Evolutionary conservation across 257 asterid species (phyloP).

Genomic region (Gardenia jasminoides): DNA sequence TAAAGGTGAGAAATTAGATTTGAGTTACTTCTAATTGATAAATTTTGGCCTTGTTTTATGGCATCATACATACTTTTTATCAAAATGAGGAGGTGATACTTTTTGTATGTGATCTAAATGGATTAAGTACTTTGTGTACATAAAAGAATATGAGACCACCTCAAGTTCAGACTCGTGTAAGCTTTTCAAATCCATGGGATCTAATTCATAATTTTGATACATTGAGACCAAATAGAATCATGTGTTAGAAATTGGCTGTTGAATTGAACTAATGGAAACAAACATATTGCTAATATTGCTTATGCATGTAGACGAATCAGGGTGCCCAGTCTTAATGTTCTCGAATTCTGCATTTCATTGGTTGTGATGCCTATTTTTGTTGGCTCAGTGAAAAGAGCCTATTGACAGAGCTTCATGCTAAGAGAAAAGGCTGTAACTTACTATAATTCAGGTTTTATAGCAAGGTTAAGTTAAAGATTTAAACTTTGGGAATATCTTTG

Average conservation of each 20-base stretch:
- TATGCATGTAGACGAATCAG: background rate
- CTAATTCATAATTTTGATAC: background rate
- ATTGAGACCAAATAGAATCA: background rate
- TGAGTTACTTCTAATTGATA: conserved; percentile 1
- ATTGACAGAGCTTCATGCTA: background rate
- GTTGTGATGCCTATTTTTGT: background rate
- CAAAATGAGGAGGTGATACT: background rate
- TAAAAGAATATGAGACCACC: background rate
- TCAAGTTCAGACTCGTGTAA: background rate
- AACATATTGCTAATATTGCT: background rate
- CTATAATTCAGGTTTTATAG: background rate
- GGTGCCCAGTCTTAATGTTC: background rate
- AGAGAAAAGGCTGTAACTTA: background rate
- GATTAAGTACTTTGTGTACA: background rate
- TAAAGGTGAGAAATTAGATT: conserved; percentile 60
- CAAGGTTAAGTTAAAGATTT: background rate
- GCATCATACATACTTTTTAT: background rate
- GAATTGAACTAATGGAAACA: background rate
- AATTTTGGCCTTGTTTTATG: background rate
- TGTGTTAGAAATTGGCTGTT: background rate
- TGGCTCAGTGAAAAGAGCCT: background rate
- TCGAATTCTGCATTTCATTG: background rate
- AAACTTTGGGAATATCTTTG: background rate
- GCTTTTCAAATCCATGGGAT: background rate
- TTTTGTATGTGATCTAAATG: background rate